phyloP scores from a whole-genome alignment of 768 basidiomycete genomes.

The Boletus reticulatus region DNA sequence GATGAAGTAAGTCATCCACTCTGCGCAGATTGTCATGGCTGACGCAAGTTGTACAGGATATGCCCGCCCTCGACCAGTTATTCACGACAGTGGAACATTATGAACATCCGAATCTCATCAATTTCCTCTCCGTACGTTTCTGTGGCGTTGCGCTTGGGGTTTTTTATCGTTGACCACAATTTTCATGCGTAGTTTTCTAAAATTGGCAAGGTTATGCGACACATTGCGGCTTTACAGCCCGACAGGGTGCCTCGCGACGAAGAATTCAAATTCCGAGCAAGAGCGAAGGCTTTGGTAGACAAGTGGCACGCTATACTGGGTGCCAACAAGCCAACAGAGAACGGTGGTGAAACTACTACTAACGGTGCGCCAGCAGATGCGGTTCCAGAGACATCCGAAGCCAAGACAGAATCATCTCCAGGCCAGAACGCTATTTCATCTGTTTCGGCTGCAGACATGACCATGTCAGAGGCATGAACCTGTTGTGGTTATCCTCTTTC shows the following conservation, averaged over 20 bases:
- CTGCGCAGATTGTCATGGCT: constrained; percentile 3
- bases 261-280: constrained; percentile 51
- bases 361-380: constrained; percentile 26
- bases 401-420: constrained; percentile 21
- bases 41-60: constrained; percentile 51
- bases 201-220: constrained; percentile 61
- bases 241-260: constrained; percentile 48
- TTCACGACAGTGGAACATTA: constrained; percentile 79
- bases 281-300: constrained; percentile 46
- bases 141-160: constrained; percentile 1
- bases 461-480: constrained; percentile 40
- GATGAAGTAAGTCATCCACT: constrained; percentile 49
- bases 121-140: constrained; percentile 58
- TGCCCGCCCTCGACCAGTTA: constrained; percentile 67
- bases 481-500: constrained; percentile 8
- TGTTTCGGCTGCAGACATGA: constrained; percentile 35
- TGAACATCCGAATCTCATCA: constrained; percentile 67
- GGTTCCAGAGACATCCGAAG: constrained; percentile 15
- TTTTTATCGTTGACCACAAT: constrained; percentile 7
- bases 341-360: constrained; percentile 25
- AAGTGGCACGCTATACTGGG: constrained; percentile 43
- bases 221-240: constrained; percentile 46
- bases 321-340: constrained; percentile 33
- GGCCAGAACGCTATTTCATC: constrained; percentile 30
- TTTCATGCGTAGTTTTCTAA: constrained; percentile 39